phyloP scores from a whole-genome alignment of 2,329 filamentous ascomycete species.

The Alternaria consortialis region DNA sequence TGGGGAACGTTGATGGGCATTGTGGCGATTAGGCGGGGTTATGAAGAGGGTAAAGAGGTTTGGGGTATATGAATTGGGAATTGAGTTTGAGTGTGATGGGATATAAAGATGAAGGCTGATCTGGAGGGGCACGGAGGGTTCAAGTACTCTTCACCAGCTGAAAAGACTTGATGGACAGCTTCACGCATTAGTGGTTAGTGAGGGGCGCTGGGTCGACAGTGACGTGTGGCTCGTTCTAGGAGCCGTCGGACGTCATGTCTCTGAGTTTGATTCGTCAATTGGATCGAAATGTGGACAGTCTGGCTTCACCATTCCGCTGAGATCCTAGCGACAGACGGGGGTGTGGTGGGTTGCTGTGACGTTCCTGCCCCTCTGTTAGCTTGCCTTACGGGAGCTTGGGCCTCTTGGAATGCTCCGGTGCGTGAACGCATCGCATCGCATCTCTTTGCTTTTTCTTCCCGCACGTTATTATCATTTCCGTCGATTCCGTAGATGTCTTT shows the following conservation, averaged over 20 bases:
- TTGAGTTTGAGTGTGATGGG: conserved; percentile 22
- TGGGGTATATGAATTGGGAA: conserved; percentile 1
- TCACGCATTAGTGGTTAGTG: conserved; percentile 37
- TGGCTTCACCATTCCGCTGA: conserved; percentile 26
- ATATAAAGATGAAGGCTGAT: conserved; percentile 16
- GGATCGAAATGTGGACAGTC: conserved; percentile 30
- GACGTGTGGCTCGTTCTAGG: conserved; percentile 36
- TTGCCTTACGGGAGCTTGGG: conserved; percentile 22
- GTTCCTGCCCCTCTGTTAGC: conserved; percentile 19
- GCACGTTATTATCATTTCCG: background rate
- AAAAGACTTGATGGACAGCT: conserved; percentile 31
- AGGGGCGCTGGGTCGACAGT: conserved; percentile 38
- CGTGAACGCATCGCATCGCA: conserved; percentile 1
- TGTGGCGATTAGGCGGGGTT: conserved; percentile 52
- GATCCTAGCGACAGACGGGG: conserved; percentile 29
- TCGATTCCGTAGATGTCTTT: background rate
- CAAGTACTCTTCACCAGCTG: conserved; percentile 40
- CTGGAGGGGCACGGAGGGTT: conserved; percentile 38
- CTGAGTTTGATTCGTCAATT: conserved; percentile 31
- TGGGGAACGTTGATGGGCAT: conserved; percentile 60
- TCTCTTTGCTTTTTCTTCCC: conserved; percentile 1
- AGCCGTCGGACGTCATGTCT: conserved; percentile 30
- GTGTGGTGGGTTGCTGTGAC: conserved; percentile 28
- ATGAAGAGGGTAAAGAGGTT: background rate
- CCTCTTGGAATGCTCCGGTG: conserved; percentile 12